Conservation (phyloP, 1,139 yeast species). For the Candida neerlandica region DNA sequence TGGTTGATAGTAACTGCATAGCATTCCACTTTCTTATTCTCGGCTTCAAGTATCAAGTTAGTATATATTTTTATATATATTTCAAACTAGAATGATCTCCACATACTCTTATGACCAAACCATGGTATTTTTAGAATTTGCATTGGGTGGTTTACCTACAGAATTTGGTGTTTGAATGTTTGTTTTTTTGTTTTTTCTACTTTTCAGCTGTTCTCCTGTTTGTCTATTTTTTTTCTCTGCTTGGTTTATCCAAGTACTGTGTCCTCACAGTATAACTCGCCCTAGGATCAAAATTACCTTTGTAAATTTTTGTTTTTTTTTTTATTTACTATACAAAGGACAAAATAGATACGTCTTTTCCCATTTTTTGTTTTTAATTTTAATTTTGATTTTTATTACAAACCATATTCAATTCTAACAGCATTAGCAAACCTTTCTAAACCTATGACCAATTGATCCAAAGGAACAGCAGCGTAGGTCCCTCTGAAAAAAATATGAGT, state of each 20-base stretch:
- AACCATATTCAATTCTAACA: constrained; percentile 45
- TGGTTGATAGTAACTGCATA: constrained; percentile 80
- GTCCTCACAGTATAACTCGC: too few species aligned
- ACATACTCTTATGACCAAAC: constrained; percentile 71
- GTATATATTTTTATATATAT: background rate
- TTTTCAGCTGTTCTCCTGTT: background rate
- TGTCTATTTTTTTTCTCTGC: too few species aligned
- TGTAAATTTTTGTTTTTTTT: background rate
- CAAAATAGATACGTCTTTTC: background rate
- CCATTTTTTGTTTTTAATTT: too few species aligned
- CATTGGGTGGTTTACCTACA: constrained; percentile 41
- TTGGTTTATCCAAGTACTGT: too few species aligned
- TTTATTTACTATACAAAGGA: background rate
- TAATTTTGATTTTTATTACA: constrained; percentile 10
- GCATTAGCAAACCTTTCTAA: constrained; percentile 68
- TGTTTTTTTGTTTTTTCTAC: background rate
- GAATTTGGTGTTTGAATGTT: background rate
- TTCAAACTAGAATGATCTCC: constrained; percentile 11
- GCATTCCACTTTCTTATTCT: constrained; percentile 77
- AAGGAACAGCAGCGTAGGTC: constrained; percentile 83
- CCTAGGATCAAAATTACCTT: background rate
- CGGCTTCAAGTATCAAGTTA: constrained; percentile 47
- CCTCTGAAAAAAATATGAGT: constrained; percentile 78
- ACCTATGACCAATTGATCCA: constrained; percentile 60
- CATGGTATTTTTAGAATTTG: constrained; percentile 81